Percentiles rank a stretch among this genome's conserved stretches.
phyloP scores from a whole-genome alignment of 345 rosid genomes.

The Mangifera indica region DNA sequence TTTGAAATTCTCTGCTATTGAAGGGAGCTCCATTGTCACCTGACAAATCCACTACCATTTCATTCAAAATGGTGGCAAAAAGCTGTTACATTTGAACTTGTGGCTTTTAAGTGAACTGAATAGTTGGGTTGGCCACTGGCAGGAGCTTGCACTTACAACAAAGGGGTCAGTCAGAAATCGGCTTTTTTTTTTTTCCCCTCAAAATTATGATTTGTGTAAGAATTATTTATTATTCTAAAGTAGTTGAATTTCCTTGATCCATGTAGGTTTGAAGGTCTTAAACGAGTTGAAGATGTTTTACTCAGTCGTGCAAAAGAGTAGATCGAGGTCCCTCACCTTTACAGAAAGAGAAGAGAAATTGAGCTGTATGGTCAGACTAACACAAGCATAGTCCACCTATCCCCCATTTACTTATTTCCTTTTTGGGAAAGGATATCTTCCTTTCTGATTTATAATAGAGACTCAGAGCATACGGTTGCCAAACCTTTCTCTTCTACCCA shows the following conservation, averaged over 20 bases:
- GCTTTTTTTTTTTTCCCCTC: background rate
- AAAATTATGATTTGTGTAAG: background rate
- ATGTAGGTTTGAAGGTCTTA: background rate
- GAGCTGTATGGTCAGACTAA: conserved; percentile 10
- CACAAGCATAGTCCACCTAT: background rate
- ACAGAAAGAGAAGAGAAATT: background rate
- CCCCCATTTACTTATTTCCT: conserved; percentile 6
- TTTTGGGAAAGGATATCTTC: background rate
- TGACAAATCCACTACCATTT: background rate
- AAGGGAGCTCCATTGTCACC: background rate
- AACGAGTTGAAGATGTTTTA: background rate
- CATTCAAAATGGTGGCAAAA: background rate
- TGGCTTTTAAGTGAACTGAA: background rate
- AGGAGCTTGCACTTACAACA: background rate
- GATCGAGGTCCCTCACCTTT: background rate
- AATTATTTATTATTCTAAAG: background rate
- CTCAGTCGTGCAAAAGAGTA: background rate
- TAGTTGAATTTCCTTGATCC: background rate
- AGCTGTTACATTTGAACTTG: background rate
- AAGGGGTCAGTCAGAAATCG: background rate
- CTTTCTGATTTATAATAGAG: conserved; percentile 18
- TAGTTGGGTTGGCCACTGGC: background rate
- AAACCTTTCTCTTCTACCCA: conserved; percentile 11
- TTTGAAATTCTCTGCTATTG: background rate
- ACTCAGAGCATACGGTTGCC: conserved; percentile 17